phyloP scores from a whole-genome alignment of 345 rosid species.

The Syzygium oleosum region DNA sequence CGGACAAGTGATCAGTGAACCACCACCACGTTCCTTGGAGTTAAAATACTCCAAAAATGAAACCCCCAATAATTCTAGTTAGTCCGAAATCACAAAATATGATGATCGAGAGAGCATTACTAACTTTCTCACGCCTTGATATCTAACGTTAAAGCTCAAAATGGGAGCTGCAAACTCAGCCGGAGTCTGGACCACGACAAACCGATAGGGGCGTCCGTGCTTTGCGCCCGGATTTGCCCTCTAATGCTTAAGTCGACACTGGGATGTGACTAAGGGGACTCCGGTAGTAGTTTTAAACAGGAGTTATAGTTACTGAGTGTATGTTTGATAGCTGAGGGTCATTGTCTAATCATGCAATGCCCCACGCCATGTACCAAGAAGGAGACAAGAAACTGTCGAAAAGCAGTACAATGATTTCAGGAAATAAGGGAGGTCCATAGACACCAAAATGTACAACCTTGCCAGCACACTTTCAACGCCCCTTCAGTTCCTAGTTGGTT shows the following conservation, averaged over 20 bases:
- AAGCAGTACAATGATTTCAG: background rate
- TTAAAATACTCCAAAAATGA: background rate
- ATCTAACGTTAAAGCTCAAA: background rate
- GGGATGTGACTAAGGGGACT: background rate
- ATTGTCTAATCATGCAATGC: background rate
- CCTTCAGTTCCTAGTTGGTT: background rate
- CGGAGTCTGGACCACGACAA: background rate
- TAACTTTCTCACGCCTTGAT: background rate
- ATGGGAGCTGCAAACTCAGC: background rate
- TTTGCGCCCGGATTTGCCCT: background rate
- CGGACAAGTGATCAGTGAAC: background rate
- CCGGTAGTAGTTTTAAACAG: background rate
- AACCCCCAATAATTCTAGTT: background rate
- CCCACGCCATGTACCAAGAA: background rate
- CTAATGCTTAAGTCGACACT: background rate
- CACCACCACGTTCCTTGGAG: background rate
- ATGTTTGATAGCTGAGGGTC: background rate
- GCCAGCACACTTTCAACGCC: background rate
- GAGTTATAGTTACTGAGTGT: background rate
- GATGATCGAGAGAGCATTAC: background rate
- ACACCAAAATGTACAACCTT: background rate
- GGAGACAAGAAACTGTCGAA: background rate
- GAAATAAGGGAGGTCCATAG: background rate
- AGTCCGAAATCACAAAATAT: background rate
- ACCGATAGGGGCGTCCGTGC: background rate